Percentiles rank a stretch among this genome's conserved stretches.
These are phyloP conservation scores for Pyrenophora graminea DNA, from an alignment of 2,329 filamentous ascomycete genomes.

Conservation along the genomic window DNA sequence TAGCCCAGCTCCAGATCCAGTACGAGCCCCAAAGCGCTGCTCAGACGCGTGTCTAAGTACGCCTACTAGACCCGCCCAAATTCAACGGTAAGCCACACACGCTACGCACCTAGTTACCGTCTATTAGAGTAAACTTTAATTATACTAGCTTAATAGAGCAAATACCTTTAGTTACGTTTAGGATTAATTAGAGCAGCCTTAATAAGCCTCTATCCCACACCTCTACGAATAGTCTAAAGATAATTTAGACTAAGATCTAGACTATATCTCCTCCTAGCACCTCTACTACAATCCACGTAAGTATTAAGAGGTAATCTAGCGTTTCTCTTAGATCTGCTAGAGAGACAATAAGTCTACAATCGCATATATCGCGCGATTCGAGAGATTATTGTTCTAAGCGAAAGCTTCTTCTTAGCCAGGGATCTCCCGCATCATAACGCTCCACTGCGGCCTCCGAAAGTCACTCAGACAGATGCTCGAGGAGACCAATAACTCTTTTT, in stretches of 20 bases:
- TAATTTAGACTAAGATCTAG: slow-evolving; percentile 3
- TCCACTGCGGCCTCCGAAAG: background rate
- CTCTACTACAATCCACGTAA: background rate
- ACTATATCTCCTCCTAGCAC: background rate
- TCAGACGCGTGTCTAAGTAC: background rate
- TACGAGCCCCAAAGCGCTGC: background rate
- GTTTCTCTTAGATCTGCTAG: background rate
- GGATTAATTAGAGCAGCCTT: background rate
- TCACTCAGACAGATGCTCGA: background rate
- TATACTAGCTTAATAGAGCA: background rate
- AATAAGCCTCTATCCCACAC: background rate
- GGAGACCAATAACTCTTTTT: background rate
- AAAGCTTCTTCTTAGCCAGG: background rate
- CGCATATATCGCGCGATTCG: background rate
- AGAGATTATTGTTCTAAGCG: background rate
- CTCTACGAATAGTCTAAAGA: slow-evolving; percentile 6
- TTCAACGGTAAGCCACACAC: background rate
- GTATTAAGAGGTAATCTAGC: background rate
- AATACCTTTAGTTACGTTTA: background rate
- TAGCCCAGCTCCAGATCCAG: background rate
- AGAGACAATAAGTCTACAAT: background rate
- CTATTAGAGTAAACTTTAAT: background rate
- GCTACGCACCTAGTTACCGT: background rate
- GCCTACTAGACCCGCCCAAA: background rate
- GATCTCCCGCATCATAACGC: background rate